Evolutionary conservation across 2,329 filamentous ascomycete genomes (phyloP), one percentile per base, ranked within the genome.

Genomic region (Xylariaceae sp.): DNA sequence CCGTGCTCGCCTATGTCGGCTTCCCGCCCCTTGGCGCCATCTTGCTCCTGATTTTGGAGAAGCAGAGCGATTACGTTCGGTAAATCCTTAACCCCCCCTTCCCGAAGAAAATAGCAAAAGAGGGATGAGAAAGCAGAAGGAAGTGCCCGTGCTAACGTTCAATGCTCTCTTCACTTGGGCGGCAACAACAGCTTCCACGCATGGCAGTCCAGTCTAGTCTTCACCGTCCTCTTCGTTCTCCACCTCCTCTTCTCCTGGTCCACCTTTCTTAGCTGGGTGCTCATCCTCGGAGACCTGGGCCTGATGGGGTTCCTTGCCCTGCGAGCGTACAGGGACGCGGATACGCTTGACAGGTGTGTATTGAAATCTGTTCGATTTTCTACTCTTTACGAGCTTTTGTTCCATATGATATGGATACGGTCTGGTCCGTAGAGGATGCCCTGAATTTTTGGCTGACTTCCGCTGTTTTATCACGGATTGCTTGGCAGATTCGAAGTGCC

Each of bases 1-100:
- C 92, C 5, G 86, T 83, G 59, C 66, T 96, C 56, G 90, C 92
- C 36, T 98, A 98, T 62, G 60, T 96, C 46, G 70, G 84, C 34
- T 66, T 94, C 11, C 92, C 92, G 46, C 92, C 92, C 1, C 73
- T 89, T 0, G 92, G 90, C 3, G 86, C 85, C 3, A 86, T 96
- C 17, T 62, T 95, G 50, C 65, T 98, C 52, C 65, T 98, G 50
- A 76, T 97, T 31, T 61, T 90, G 47, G 92, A 98, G 72, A 80
- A 89, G 58, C 92, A 95, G 69, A 96, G 88, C 59, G 92, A 98
- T 66, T 98, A 95, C 63, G 92, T 98, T 41, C 77, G 92, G 85
- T 90, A 65, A 42, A 76, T 59, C 12, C 19, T 12, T 11, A 11
- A 5, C 13, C 4, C 9, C 14, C 14, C 29, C 4, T 30, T n/a